Percentiles rank a stretch among this genome's conserved stretches.
Conservation (phyloP, 345 rosid species). For the Hirschfeldia incana region DNA sequence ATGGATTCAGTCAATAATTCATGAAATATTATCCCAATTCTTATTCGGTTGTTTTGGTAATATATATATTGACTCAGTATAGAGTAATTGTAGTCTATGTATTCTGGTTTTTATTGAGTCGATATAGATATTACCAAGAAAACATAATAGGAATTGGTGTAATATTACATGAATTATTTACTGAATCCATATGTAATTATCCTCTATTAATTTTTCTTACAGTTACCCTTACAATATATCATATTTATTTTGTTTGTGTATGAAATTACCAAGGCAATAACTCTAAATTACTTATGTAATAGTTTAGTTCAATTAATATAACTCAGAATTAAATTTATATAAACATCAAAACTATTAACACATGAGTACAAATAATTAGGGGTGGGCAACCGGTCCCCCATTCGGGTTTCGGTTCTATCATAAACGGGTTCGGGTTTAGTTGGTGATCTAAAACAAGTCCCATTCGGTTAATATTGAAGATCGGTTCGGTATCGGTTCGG, state of each 20-base stretch:
- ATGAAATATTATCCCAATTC: not conserved
- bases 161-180: not conserved
- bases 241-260: not conserved
- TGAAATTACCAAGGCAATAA: not conserved
- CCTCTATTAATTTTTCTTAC: not conserved
- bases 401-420: too few species aligned
- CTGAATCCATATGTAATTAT: not conserved
- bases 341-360: not conserved
- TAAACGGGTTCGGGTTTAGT: too few species aligned
- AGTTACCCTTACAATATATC: not conserved
- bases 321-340: not conserved
- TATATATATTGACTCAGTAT: not conserved
- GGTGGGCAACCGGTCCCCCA: too few species aligned
- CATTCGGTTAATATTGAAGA: too few species aligned
- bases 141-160: not conserved
- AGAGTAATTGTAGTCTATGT: not conserved
- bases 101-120: too few species aligned
- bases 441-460: too few species aligned
- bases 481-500: too few species aligned
- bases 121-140: not conserved
- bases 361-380: too few species aligned
- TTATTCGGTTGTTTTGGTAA: not conserved
- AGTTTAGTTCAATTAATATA: not conserved
- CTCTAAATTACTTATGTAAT: not conserved
- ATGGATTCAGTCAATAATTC: not conserved